Conservation (phyloP, 2,329 filamentous ascomycete genomes). For the Cladophialophora bantiana region DNA sequence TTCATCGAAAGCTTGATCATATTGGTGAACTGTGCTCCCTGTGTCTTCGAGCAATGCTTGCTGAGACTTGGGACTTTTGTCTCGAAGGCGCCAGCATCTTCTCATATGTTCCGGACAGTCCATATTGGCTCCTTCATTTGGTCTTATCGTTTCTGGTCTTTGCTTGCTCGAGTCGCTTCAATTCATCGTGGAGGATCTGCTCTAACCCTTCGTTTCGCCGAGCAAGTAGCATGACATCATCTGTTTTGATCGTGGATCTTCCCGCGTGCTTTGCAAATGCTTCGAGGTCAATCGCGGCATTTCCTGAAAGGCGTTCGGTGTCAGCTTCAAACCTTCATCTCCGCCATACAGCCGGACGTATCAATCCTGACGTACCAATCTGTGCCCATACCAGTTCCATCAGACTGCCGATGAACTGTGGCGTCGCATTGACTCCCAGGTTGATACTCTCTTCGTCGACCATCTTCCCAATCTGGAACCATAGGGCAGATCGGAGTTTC, state of each 20-base stretch:
- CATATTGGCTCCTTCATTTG: neutral
- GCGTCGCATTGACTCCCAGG: conserved; percentile 82
- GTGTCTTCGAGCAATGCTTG: neutral
- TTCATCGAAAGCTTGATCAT: neutral
- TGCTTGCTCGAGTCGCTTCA: conserved; percentile 33
- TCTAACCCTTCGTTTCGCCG: conserved; percentile 86
- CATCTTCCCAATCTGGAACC: conserved; percentile 83
- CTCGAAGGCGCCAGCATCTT: neutral
- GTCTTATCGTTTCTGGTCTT: conserved; percentile 37
- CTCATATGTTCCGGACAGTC: neutral
- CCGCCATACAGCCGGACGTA: neutral
- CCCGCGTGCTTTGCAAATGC: conserved; percentile 77
- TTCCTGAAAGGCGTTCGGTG: conserved; percentile 50
- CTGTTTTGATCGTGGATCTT: conserved; percentile 77
- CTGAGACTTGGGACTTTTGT: neutral
- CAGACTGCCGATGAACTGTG: conserved; percentile 84
- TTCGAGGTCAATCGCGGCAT: conserved; percentile 67
- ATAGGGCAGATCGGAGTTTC: conserved; percentile 74
- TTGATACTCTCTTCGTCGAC: conserved; percentile 82
- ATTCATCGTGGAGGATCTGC: conserved; percentile 63
- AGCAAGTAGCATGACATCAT: conserved; percentile 87
- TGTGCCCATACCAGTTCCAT: conserved; percentile 89
- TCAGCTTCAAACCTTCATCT: neutral
- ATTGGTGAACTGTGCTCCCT: neutral
- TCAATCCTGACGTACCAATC: conserved; percentile 66